Percentiles rank a stretch among this genome's conserved stretches.
These are phyloP conservation scores for Collybia mongolica DNA, from an alignment of 768 basidiomycete genomes.

Conservation along the genomic window DNA sequence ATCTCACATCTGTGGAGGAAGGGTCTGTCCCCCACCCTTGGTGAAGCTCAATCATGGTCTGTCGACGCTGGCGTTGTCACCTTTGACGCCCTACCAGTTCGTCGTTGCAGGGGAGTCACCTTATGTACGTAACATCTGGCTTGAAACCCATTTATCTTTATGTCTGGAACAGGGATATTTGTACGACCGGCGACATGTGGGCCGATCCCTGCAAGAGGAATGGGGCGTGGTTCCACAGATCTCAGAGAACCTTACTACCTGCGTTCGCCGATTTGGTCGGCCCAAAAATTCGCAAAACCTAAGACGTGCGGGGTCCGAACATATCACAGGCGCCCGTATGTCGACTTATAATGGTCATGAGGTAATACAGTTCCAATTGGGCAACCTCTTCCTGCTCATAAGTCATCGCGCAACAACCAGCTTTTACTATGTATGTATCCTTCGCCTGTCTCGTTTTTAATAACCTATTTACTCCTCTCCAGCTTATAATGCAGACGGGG, in stretches of 20 bases:
- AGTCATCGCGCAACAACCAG: slow-evolving; percentile 30
- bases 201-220: slow-evolving; percentile 57
- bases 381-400: not conserved
- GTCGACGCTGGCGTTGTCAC: slow-evolving; percentile 73
- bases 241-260: slow-evolving; percentile 59
- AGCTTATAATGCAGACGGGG: slow-evolving; percentile 75
- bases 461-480: not conserved
- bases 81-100: slow-evolving; percentile 79
- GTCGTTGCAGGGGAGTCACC: slow-evolving; percentile 82
- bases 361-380: slow-evolving; percentile 33
- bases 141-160: not conserved
- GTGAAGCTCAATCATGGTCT: slow-evolving; percentile 64
- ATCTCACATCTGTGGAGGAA: slow-evolving; percentile 58
- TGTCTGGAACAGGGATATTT: slow-evolving; percentile 73
- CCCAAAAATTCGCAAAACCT: slow-evolving; percentile 18
- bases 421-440: slow-evolving; percentile 58
- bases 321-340: slow-evolving; percentile 78
- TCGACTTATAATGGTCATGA: slow-evolving; percentile 72
- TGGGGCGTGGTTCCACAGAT: slow-evolving; percentile 61
- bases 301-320: slow-evolving; percentile 42
- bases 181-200: slow-evolving; percentile 77
- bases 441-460: slow-evolving; percentile 5
- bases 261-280: slow-evolving; percentile 79
- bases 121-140: slow-evolving; percentile 48
- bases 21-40: slow-evolving; percentile 69